Conservation (phyloP, 2,329 filamentous ascomycete species). For the Neonectria sp. region DNA sequence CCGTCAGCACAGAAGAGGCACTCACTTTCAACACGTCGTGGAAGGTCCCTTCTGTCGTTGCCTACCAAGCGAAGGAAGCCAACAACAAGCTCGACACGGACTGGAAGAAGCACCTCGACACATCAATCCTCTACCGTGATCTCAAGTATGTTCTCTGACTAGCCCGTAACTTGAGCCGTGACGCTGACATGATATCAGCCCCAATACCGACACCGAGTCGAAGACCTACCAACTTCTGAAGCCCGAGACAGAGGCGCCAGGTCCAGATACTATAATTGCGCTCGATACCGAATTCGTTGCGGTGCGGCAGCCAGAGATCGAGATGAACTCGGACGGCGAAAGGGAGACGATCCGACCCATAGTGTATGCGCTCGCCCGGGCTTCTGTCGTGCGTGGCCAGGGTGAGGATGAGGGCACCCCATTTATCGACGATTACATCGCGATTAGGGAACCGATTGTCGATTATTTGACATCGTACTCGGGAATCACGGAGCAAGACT, state of each 20-base stretch:
- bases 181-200: conserved; percentile 51
- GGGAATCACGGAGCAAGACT: conserved; percentile 87
- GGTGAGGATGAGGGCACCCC: conserved; percentile 85
- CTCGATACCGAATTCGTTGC: conserved; percentile 98
- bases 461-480: conserved; percentile 97
- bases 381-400: conserved; percentile 87
- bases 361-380: conserved; percentile 91
- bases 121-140: conserved; percentile 86
- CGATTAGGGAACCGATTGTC: conserved; percentile 90
- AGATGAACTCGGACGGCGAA: conserved; percentile 94
- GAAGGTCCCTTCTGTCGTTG: conserved; percentile 92
- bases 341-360: conserved; percentile 91
- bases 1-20: conserved; percentile 85
- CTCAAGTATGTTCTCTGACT: conserved; percentile 58
- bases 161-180: not conserved
- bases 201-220: conserved; percentile 54
- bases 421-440: conserved; percentile 98
- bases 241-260: conserved; percentile 74
- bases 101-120: conserved; percentile 90
- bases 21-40: conserved; percentile 90
- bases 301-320: conserved; percentile 92
- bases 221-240: conserved; percentile 75
- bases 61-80: conserved; percentile 86
- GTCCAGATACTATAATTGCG: conserved; percentile 82
- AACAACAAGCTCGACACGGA: conserved; percentile 87